Percentiles rank a stretch among this genome's conserved stretches.
phyloP scores from a whole-genome alignment of 1,284 basidiomycete species.

The Ustilago trichophora region DNA sequence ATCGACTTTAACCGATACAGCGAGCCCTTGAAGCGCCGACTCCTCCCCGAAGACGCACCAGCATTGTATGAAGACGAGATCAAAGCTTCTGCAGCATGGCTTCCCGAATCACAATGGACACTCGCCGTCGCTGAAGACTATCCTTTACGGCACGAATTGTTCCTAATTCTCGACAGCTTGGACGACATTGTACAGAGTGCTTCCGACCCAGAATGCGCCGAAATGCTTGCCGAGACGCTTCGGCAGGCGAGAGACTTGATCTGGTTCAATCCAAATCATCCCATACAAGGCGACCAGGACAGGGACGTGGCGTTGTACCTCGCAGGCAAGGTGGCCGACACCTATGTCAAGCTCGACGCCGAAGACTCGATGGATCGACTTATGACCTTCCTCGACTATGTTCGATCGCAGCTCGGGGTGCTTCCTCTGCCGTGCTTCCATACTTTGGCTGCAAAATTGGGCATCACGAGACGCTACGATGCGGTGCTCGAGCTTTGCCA shows the following conservation, averaged over 20 bases:
- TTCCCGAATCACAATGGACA: constrained; percentile 18
- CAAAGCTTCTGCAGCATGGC: constrained; percentile 22
- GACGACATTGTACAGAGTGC: constrained; percentile 20
- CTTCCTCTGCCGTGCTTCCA: constrained; percentile 32
- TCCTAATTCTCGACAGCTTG: constrained; percentile 35
- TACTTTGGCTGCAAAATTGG: constrained; percentile 19
- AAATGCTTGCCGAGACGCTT: constrained; percentile 15
- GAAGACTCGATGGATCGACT: constrained; percentile 30
- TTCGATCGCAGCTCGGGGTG: constrained; percentile 10
- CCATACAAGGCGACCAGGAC: not conserved
- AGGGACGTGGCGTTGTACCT: constrained; percentile 22
- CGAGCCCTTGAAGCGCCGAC: constrained; percentile 14
- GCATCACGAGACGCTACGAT: constrained; percentile 17
- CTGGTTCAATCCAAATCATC: constrained; percentile 13
- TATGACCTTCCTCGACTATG: constrained; percentile 25
- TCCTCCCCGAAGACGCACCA: constrained; percentile 27
- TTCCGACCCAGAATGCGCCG: constrained; percentile 15
- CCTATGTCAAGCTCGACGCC: constrained; percentile 26
- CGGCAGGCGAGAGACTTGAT: constrained; percentile 22
- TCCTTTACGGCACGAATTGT: constrained; percentile 20
- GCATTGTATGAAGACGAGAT: constrained; percentile 38
- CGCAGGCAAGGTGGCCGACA: constrained; percentile 30
- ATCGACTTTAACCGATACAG: constrained; percentile 37
- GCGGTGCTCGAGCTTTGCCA: constrained; percentile 28
- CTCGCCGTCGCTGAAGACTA: constrained; percentile 24